A percentile compares a stretch with the other conserved stretches of the same genome.
Evolutionary conservation across 306 rosid species (phyloP).

Genomic region (Albizia julibrissin): DNA sequence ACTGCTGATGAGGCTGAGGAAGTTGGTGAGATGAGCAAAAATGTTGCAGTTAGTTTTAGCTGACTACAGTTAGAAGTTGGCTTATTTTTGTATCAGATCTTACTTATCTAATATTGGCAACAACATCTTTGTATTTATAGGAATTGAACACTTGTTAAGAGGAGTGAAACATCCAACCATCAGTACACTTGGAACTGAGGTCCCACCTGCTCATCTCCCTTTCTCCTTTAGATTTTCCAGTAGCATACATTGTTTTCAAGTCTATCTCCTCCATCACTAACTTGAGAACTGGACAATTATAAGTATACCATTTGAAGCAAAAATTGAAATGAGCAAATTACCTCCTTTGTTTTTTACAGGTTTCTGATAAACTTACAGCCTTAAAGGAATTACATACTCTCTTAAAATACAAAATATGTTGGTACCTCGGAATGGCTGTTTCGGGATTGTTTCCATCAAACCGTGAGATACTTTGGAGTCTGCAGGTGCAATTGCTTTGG

Average conservation of each 20-base stretch:
- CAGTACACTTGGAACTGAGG: constrained; percentile 74
- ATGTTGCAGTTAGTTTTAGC: not conserved
- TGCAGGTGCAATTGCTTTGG: constrained; percentile 59
- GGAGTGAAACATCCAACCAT: constrained; percentile 68
- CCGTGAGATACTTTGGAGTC: constrained; percentile 43
- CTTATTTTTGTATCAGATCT: not conserved
- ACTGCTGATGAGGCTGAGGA: constrained; percentile 70
- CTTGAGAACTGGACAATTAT: not conserved
- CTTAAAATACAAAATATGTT: not conserved
- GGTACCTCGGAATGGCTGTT: too few species aligned
- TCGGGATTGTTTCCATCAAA: too few species aligned
- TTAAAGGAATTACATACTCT: constrained; percentile 87
- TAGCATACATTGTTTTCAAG: not conserved
- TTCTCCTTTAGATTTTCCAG: not conserved
- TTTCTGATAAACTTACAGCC: constrained; percentile 79
- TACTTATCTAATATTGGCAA: not conserved
- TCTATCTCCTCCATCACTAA: not conserved
- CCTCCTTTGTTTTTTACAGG: constrained; percentile 41
- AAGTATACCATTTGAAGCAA: not conserved
- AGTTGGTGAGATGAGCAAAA: constrained; percentile 51
- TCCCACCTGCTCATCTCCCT: not conserved
- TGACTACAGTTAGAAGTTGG: not conserved
- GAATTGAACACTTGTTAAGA: constrained; percentile 67
- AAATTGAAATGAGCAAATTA: not conserved
- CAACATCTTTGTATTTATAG: constrained; percentile 34